Evolutionary conservation across 1,139 yeast genomes (phyloP), one percentile per base, ranked within the genome.

Genomic region (Saccharomyces hybrid): DNA sequence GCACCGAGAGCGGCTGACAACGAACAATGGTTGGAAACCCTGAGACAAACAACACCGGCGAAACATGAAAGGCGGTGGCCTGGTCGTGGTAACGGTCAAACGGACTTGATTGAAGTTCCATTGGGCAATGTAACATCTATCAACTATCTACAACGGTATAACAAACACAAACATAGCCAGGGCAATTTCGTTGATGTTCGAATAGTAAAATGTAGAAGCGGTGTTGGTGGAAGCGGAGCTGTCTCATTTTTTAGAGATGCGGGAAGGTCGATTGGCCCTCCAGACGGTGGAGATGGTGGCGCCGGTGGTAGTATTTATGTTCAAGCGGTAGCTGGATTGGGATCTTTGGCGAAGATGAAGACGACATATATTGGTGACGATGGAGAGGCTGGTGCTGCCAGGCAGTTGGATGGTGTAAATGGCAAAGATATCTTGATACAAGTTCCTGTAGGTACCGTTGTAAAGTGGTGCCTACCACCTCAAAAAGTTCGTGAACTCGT

Each of bases 271-370:
- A 77, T 79, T 19, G 99, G 99, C 0, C 98, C 99, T 0, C 96
- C 99, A 0, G 96, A 91, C 70, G 99, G 99, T 26, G 99, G 99
- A 14, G 98, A 93, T 71, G 99, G 99, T 26, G 99, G 99, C 4
- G 75, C 78, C 58, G 99, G 99, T 11, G 99, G 99, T 1, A 79
- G 86, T 54, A 79, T 93, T 2, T 91, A 85, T 66, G 79, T 93
- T 3, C 88, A 84, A 67, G 96, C 96, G 2, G 84, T 85, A 1
- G 82, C 80, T 48, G 88, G 86, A 14, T 64, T 85, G 53, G 80
- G 84, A 42, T 83, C 93, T 0, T 72, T 93, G 57, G 91, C 89
- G 64, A 81, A 83, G 60, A 66, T 93, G 26, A 80, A 80, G 58
- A 79, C 84, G 48, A 78, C 79, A 11, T 89, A 89, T 69, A 75